phyloP scores from a whole-genome alignment of 805 yeast species.

The Yarrowia keelungensis region DNA sequence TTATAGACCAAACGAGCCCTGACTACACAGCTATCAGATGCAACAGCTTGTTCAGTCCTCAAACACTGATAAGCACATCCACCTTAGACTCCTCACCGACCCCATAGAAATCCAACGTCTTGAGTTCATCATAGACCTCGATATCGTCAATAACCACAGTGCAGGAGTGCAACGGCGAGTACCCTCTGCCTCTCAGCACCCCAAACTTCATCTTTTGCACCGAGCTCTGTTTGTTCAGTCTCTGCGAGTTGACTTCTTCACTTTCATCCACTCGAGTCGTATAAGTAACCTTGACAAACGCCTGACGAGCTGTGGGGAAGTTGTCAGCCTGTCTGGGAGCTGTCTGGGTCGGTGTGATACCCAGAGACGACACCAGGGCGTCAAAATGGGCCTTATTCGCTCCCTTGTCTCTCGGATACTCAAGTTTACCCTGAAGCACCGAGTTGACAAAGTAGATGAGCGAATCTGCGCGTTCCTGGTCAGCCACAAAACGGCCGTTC shows the following conservation, averaged over 20 bases:
- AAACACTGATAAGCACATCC: neutral
- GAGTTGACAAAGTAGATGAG: conserved; percentile 25
- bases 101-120: conserved; percentile 24
- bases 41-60: too few species aligned
- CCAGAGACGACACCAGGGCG: neutral
- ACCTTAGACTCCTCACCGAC: neutral
- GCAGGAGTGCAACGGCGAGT: conserved; percentile 3
- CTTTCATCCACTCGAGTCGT: neutral
- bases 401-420: neutral
- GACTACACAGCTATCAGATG: too few species aligned
- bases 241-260: neutral
- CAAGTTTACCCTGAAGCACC: conserved; percentile 8
- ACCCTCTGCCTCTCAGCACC: neutral
- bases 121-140: conserved; percentile 31
- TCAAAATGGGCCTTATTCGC: conserved; percentile 16
- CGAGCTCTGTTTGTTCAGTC: conserved; percentile 6
- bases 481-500: conserved; percentile 12
- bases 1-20: too few species aligned
- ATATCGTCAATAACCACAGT: conserved; percentile 3
- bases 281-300: conserved; percentile 13
- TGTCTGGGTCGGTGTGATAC: neutral
- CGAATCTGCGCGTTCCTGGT: conserved; percentile 5
- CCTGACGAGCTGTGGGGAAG: conserved; percentile 12
- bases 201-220: conserved; percentile 31
- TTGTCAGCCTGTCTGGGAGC: neutral